Evolutionary conservation across 495 filamentous ascomycete species (phyloP), one percentile per base, ranked within the genome.

Genomic region (Aspergillus avenaceus): DNA sequence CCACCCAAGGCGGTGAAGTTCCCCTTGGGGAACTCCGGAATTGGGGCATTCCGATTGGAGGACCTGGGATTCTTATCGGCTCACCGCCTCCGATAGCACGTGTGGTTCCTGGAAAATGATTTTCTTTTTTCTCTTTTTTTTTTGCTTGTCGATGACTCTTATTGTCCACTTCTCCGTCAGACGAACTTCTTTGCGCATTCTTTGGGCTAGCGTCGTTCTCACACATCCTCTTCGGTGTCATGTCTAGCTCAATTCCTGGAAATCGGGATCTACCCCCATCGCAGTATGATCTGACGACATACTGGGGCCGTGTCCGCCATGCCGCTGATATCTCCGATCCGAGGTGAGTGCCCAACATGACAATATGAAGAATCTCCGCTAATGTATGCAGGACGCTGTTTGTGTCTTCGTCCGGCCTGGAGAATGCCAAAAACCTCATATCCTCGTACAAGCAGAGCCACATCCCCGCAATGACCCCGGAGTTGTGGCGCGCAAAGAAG

Each of bases 401-500:
- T 46, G 82, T 87, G n/a, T 86, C 86, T 26, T 71, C 73, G 21
- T 67, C 83, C 14, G 86, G 86, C 11, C 83, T 98, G 45, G 88
- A 95, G 57, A 71, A 87, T 67, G 90, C 93, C 38, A 97, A 95
- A 64, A 66, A 67, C 40, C 68, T 92, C 34, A 74, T 98, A 37
- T 69, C 85, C 8, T 73, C 77, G 14, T 98, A 96, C 72, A 97
- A 97, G 74, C 76, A 79, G 55, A 89, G 88, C 50, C 74, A 85
- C 58, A 73, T 88, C 47, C 77, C 78, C 47, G 53, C 63, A 4
- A 96, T 97, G 91, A 95, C 85, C 6, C 84, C 90, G 8, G 88
- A 96, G 56, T 67, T 97, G 58, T 98, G 93, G 93, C 76, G 75
- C 51, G 93, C 93, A 28, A 98, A 98, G 80, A 96, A 97, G 76